Percentiles rank a stretch among this genome's conserved stretches.
phyloP scores from a whole-genome alignment of 1,284 basidiomycete species.

The Sporisorium exsertum region DNA sequence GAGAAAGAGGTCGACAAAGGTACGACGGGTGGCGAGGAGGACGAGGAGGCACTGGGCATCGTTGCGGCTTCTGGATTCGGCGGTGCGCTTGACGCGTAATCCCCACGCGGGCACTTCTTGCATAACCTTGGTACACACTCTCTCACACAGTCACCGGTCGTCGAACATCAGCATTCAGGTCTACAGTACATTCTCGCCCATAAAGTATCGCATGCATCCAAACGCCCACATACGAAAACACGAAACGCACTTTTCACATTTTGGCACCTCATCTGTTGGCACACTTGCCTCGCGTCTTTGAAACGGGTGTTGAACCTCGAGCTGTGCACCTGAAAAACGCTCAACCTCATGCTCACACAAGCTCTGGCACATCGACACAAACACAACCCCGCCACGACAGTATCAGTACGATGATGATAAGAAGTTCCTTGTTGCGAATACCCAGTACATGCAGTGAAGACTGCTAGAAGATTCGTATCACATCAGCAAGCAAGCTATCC shows the following conservation, averaged over 20 bases:
- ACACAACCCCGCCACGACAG: too few relatives aligned
- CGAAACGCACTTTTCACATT: too few relatives aligned
- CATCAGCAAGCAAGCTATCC: conserved; percentile 40
- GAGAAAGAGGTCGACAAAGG: not conserved
- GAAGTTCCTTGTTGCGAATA: too few relatives aligned
- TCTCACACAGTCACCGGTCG: not conserved
- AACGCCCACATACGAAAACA: too few relatives aligned
- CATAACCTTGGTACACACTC: not conserved
- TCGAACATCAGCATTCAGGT: not conserved
- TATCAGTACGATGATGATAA: too few relatives aligned
- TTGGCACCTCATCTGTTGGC: not conserved
- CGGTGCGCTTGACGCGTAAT: conserved; percentile 11
- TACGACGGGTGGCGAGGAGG: not conserved
- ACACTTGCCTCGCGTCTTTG: not conserved
- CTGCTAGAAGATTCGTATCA: conserved; percentile 44
- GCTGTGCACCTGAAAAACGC: too few relatives aligned
- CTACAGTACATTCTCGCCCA: not conserved
- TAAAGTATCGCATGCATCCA: not conserved
- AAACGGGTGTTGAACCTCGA: too few relatives aligned
- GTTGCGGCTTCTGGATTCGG: conserved; percentile 39
- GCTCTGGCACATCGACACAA: too few relatives aligned
- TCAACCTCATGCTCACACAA: too few relatives aligned
- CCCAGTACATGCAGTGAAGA: too few relatives aligned
- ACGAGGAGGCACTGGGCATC: conserved; percentile 34
- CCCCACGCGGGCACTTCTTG: not conserved